Evolutionary conservation across 2,329 filamentous ascomycete species (phyloP), one percentile per base, ranked within the genome.

Genomic region (Ambrosiella cleistominuta): DNA sequence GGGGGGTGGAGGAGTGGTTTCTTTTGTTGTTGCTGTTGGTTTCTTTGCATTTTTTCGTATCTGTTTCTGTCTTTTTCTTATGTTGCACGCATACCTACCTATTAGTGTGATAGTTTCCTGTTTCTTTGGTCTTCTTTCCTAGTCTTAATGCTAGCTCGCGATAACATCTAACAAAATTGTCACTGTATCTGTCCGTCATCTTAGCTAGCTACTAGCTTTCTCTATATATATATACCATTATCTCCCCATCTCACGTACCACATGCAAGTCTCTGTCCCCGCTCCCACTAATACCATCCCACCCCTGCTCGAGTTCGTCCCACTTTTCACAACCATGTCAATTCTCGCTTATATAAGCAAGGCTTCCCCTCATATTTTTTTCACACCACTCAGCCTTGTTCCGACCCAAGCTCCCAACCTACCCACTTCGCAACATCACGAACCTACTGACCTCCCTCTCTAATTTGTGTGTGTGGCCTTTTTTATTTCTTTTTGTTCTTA

Each of bases 361-460:
- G 58, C 58, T 59, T 13, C 37, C 19, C 37, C 27, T n/a, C 40
- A n/a, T 36, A 53, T 53, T 49, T 60, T 59, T 60, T 56, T 47
- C 42, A 37, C 36, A 38, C 15, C 36, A 36, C 8, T 57, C 58
- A 60, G 58, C 58, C 58, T 60, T 50, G 58, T 51, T 9, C 27
- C 39, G 12, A 51, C 15, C 49, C 11, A 42, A 51, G 47, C 53
- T 45, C 17, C 17, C 38, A 35, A 42, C n/a, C 11, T 17, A 35
- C 15, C 38, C 7, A n/a, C 13, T 40, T 11, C 9, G 19, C 15
- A 40, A 35, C 36, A 54, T 37, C 47, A 19, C 39, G 15, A n/a
- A n/a, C 39, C n/a, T 9, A 35, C 53, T 9, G 0, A 45, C 19
- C 45, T 52, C 39, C 27, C 7, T 49, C n/a, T 2, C 40, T 27